These are phyloP conservation scores for Ustilago vetiveriae DNA, from an alignment of 1,284 basidiomycete genomes.

Conservation along the genomic window DNA sequence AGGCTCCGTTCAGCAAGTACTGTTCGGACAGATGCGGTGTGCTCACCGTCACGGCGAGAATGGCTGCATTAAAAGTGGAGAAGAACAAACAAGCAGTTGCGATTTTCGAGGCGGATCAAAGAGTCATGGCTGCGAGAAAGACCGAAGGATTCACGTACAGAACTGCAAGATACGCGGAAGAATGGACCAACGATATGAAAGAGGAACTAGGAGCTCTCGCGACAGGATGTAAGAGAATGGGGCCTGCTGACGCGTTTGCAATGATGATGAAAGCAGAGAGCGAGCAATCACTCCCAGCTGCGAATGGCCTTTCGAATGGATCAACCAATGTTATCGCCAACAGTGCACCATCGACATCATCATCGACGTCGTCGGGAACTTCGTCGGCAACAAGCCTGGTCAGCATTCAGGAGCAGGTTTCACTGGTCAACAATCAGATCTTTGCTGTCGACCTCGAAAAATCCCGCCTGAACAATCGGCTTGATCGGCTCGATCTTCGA, in stretches of 20 bases:
- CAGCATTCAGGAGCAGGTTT: slow-evolving; percentile 15
- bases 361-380: neutral
- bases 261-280: neutral
- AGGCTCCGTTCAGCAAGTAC: slow-evolving; percentile 50
- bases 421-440: slow-evolving; percentile 13
- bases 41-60: slow-evolving; percentile 20
- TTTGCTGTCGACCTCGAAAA: slow-evolving; percentile 24
- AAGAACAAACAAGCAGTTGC: slow-evolving; percentile 8
- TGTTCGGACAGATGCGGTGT: slow-evolving; percentile 60
- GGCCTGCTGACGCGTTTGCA: slow-evolving; percentile 5
- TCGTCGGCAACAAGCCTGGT: slow-evolving; percentile 13
- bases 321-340: neutral
- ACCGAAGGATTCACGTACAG: slow-evolving; percentile 12
- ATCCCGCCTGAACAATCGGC: slow-evolving; percentile 18
- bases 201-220: neutral
- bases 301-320: neutral
- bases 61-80: slow-evolving; percentile 16
- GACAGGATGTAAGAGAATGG: neutral
- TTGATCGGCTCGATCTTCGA: slow-evolving; percentile 36
- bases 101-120: slow-evolving; percentile 7
- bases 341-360: neutral
- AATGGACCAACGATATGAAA: slow-evolving; percentile 2
- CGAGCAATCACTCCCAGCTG: neutral
- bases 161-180: neutral
- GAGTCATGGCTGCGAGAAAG: slow-evolving; percentile 18